These are phyloP conservation scores for Fusarium mundagurra DNA, from an alignment of 2,329 filamentous ascomycete species.

Conservation along the genomic window DNA sequence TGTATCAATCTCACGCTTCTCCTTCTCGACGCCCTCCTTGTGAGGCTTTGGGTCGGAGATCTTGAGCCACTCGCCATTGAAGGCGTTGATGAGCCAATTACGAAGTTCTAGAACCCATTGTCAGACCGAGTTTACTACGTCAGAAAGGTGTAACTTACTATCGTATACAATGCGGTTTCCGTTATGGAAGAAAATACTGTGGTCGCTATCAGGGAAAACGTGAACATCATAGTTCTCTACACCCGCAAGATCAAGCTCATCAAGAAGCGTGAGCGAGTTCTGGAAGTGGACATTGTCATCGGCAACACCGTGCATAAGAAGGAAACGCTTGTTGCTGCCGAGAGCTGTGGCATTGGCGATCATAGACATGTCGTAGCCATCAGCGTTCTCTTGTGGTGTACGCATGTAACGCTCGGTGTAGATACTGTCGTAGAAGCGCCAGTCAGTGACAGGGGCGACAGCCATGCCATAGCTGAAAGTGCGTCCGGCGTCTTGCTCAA, in stretches of 20 bases:
- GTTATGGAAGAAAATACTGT: conserved; percentile 94
- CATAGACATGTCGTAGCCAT: conserved; percentile 79
- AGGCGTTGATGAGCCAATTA: conserved; percentile 96
- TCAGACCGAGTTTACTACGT: not conserved
- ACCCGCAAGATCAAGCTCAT: conserved; percentile 81
- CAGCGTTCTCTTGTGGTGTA: conserved; percentile 82
- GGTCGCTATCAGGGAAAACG: conserved; percentile 95
- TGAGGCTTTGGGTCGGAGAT: conserved; percentile 61
- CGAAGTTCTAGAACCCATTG: conserved; percentile 67
- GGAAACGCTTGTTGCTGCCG: conserved; percentile 81
- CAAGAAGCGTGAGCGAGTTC: conserved; percentile 87
- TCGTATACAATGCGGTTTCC: conserved; percentile 92
- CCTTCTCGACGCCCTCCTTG: conserved; percentile 38
- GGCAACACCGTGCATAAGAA: conserved; percentile 95
- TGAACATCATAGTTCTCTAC: conserved; percentile 97
- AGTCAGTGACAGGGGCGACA: conserved; percentile 97
- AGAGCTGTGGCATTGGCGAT: conserved; percentile 81
- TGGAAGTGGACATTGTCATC: conserved; percentile 99
- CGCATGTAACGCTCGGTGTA: conserved; percentile 99
- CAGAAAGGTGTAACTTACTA: conserved; percentile 67
- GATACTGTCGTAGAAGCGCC: conserved; percentile 93
- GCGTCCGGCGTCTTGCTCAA: conserved; percentile 87
- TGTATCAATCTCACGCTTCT: conserved; percentile 27
- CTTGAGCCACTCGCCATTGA: conserved; percentile 93
- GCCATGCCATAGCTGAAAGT: conserved; percentile 98